Evolutionary conservation across 2,329 filamentous ascomycete species (phyloP).

Genomic region (Aspergillus fructus): DNA sequence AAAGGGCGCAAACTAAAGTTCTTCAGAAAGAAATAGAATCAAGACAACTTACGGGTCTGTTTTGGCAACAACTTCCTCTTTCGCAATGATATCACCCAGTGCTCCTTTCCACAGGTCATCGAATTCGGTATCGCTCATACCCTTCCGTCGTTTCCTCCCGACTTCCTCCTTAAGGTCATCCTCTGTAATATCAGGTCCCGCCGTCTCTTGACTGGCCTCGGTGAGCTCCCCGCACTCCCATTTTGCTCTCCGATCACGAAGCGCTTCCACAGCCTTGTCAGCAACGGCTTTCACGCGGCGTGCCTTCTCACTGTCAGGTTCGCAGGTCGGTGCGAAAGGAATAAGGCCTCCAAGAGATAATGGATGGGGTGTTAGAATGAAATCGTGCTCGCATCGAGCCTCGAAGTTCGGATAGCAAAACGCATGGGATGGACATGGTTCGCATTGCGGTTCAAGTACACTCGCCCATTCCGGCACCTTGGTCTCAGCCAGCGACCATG

Average conservation of each 20-base stretch:
- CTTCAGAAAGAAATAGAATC: neutral
- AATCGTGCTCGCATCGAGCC: constrained; percentile 81
- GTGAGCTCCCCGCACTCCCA: constrained; percentile 83
- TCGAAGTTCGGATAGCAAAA: constrained; percentile 79
- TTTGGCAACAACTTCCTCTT: constrained; percentile 60
- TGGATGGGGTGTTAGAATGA: constrained; percentile 80
- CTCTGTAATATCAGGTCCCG: constrained; percentile 66
- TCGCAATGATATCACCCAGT: constrained; percentile 50
- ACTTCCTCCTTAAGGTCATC: constrained; percentile 75
- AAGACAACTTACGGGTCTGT: constrained; percentile 57
- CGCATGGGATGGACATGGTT: constrained; percentile 85
- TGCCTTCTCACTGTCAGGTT: constrained; percentile 90
- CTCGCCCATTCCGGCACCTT: constrained; percentile 72
- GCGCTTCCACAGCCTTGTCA: constrained; percentile 80
- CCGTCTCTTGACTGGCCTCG: constrained; percentile 59
- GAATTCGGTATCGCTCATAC: constrained; percentile 84
- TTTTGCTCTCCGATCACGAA: constrained; percentile 80
- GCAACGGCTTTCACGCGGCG: constrained; percentile 83
- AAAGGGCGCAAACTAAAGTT: constrained; percentile 2
- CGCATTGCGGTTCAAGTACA: constrained; percentile 75
- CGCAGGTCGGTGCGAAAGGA: constrained; percentile 86
- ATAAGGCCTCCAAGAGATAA: constrained; percentile 76
- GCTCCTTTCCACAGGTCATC: constrained; percentile 69
- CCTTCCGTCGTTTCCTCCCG: constrained; percentile 72
- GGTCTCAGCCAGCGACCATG: constrained; percentile 58